A percentile compares a stretch with the other conserved stretches of the same genome.
Evolutionary conservation across 1,139 yeast species (phyloP).

Genomic region (Yamadazyma dushanensis): DNA sequence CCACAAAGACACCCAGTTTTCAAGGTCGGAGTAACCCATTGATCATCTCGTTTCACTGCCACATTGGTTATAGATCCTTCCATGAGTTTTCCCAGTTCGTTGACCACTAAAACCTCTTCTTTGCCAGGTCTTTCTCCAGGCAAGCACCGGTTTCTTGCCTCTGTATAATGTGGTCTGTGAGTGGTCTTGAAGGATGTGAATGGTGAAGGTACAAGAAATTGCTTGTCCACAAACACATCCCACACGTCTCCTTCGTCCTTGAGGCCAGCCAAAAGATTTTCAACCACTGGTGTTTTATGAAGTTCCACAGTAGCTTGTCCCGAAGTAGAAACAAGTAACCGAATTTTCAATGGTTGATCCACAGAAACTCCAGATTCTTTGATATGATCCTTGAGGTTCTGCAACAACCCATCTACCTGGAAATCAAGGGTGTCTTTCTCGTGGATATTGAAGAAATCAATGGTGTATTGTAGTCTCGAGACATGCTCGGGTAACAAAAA

Average conservation of each 20-base stretch:
- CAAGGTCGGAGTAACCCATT: slow-evolving; percentile 80
- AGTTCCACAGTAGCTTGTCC: slow-evolving; percentile 59
- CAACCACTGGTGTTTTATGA: slow-evolving; percentile 34
- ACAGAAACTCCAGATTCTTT: slow-evolving; percentile 25
- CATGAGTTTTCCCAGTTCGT: slow-evolving; percentile 59
- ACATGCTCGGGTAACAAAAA: slow-evolving; percentile 67
- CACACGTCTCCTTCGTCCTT: slow-evolving; percentile 31
- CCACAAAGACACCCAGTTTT: slow-evolving; percentile 86
- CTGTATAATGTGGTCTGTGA: slow-evolving; percentile 58
- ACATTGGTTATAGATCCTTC: slow-evolving; percentile 88
- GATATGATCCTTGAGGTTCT: slow-evolving; percentile 47
- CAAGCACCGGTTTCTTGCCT: slow-evolving; percentile 55
- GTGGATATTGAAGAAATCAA: slow-evolving; percentile 47
- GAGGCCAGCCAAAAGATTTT: slow-evolving; percentile 46
- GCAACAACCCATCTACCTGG: slow-evolving; percentile 41
- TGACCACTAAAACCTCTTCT: slow-evolving; percentile 73
- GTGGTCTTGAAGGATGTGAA: slow-evolving; percentile 92
- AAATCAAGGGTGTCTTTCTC: slow-evolving; percentile 30
- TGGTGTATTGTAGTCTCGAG: slow-evolving; percentile 54
- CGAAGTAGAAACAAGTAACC: slow-evolving; percentile 49
- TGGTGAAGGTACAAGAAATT: slow-evolving; percentile 59
- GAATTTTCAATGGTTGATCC: slow-evolving; percentile 52
- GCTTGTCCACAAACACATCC: slow-evolving; percentile 62
- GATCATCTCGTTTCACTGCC: slow-evolving; percentile 53
- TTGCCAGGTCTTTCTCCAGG: slow-evolving; percentile 35